Base-by-base conservation (phyloP, 495 filamentous ascomycete species). In the Aspergillus hancockii region DNA sequence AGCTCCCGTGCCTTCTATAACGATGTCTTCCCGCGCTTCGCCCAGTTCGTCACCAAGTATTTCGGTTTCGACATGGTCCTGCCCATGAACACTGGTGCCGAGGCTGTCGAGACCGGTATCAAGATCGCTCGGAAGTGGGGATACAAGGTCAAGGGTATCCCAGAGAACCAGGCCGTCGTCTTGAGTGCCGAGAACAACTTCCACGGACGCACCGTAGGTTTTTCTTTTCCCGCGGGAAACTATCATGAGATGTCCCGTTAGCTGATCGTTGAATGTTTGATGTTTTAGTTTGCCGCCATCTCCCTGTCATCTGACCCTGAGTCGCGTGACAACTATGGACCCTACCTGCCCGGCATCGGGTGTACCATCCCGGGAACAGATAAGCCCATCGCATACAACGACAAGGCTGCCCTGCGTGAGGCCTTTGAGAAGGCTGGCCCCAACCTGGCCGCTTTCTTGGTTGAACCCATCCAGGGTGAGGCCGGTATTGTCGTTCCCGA, bases 81-180 rank as follows among this genome's bases (percentile, higher is more conserved):
- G 75, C 94, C 94, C 49, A 98, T 99, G 94, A 98, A 98, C 78
- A 99, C 94, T 9, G 94, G 94, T 49, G 94, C 93, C 30, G 94
- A 99, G 78, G 94, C 94, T n/a, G 94, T 98, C 47, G 94, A 99
- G 83, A 98, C 95, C 1, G 92, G 86, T 23, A 87, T 99, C 71
- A 99, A 99, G 82, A 88, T 99, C 75, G 93, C 95, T 59, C 84
- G 94, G 54, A 99, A 99, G 75, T 99, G 94, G 94, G 94, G 92
- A 6, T 99, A 99, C 79, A 97, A 97, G 73, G 84, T 90, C 64
- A 98, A 98, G 82, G 85, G 87, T 10, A 94, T 98, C 40, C 87
- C 91, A 2, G 80, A 90, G 67, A 89, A 89, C 66, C 82, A 93
- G 77, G 94, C 94, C 2, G 63, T 94, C 30, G 84, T 99, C 9